A percentile compares a stretch with the other conserved stretches of the same genome.
Evolutionary conservation across 805 yeast species (phyloP).

Genomic region (Metschnikowia colocasiae): DNA sequence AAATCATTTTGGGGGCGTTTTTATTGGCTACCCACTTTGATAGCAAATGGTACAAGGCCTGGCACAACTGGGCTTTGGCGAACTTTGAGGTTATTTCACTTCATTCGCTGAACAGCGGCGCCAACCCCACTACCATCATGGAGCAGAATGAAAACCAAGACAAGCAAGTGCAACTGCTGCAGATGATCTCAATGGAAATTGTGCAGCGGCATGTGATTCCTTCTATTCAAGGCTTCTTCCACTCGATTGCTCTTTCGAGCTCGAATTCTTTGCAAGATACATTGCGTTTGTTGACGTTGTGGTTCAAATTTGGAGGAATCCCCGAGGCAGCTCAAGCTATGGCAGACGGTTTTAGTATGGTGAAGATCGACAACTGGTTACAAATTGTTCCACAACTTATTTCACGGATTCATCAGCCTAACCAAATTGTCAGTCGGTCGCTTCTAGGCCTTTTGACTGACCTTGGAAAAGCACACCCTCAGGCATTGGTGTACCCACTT

Average conservation of each 20-base stretch:
- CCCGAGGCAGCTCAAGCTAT: conserved; percentile 89
- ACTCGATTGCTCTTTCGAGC: conserved; percentile 82
- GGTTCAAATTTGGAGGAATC: conserved; percentile 96
- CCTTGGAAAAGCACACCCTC: conserved; percentile 94
- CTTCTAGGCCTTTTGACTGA: conserved; percentile 78
- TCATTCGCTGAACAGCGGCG: conserved; percentile 30
- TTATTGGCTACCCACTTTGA: conserved; percentile 94
- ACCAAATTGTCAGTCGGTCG: conserved; percentile 75
- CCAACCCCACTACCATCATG: conserved; percentile 18
- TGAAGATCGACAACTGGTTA: conserved; percentile 89
- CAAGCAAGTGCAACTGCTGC: conserved; percentile 16
- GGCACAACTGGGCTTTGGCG: conserved; percentile 99
- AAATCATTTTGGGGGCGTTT: conserved; percentile 86
- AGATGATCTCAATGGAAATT: conserved; percentile 42
- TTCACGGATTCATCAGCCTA: conserved; percentile 94
- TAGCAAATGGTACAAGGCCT: conserved; percentile 91
- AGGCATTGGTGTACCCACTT: conserved; percentile 90
- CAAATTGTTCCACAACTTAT: conserved; percentile 94
- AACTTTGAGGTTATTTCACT: conserved; percentile 91
- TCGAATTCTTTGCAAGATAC: conserved; percentile 92
- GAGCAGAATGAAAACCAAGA: conserved; percentile 26
- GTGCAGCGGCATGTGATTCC: conserved; percentile 90
- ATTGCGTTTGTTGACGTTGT: conserved; percentile 78
- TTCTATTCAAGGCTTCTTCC: conserved; percentile 93
- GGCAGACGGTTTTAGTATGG: conserved; percentile 85